Evolutionary conservation across 2,329 filamentous ascomycete genomes (phyloP).

Genomic region (Biscogniauxia mediterranea): DNA sequence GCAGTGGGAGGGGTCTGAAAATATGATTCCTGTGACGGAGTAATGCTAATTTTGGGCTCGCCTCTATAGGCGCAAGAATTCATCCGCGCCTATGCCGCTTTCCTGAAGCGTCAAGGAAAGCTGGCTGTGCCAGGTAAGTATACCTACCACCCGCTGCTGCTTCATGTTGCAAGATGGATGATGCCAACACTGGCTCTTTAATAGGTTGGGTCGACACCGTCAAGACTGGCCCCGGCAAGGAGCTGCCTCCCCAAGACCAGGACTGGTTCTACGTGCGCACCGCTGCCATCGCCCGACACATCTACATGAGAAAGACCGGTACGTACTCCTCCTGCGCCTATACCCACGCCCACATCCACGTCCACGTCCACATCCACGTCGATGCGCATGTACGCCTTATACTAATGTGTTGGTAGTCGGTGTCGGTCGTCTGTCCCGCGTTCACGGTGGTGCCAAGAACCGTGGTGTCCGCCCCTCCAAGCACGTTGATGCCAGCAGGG

Average conservation of each 20-base stretch:
- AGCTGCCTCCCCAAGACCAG: conserved; percentile 82
- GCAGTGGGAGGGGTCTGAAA: not conserved
- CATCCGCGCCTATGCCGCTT: conserved; percentile 80
- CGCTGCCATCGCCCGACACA: conserved; percentile 92
- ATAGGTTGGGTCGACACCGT: conserved; percentile 96
- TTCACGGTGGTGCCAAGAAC: conserved; percentile 96
- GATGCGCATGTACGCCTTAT: not conserved
- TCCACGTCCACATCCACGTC: not conserved
- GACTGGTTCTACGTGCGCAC: conserved; percentile 96
- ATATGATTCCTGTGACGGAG: not conserved
- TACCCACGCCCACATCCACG: not conserved
- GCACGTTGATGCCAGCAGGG: conserved; percentile 93
- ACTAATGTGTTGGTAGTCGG: conserved; percentile 54
- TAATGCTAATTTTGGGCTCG: not conserved
- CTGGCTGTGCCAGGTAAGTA: conserved; percentile 80
- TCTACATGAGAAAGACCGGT: conserved; percentile 99
- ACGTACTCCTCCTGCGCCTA: not conserved
- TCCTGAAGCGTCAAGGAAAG: conserved; percentile 94
- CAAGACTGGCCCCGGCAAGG: conserved; percentile 95
- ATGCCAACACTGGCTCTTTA: not conserved
- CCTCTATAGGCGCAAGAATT: conserved; percentile 75
- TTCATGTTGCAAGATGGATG: no score
- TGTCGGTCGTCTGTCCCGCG: conserved; percentile 95
- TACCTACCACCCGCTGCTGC: conserved; percentile 22
- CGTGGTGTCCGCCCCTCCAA: conserved; percentile 86